phyloP scores from a whole-genome alignment of 345 rosid genomes.

The Murraya paniculata region DNA sequence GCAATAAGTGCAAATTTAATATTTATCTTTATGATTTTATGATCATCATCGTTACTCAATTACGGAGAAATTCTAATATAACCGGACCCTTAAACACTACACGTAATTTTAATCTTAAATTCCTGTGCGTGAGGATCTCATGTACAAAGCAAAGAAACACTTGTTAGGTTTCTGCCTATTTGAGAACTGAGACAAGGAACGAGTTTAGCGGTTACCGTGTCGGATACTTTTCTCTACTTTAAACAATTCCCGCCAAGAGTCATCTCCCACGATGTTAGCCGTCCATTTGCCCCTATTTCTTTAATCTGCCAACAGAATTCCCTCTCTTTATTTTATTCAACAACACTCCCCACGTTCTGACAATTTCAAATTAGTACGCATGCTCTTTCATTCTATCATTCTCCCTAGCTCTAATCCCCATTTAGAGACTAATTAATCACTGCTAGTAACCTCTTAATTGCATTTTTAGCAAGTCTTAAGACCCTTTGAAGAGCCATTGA shows the following conservation, averaged over 20 bases:
- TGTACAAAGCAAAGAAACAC: constrained; percentile 6
- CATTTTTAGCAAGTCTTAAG: constrained; percentile 16
- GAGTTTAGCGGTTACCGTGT: constrained; percentile 40
- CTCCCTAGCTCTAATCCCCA: neutral
- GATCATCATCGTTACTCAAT: too few species aligned
- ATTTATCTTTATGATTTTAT: too few species aligned
- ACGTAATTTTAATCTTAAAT: neutral
- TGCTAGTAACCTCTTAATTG: constrained; percentile 17
- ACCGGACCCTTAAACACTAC: too few species aligned
- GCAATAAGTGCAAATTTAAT: too few species aligned
- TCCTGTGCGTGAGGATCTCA: neutral
- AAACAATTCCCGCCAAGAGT: constrained; percentile 14
- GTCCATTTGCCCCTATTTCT: constrained; percentile 24
- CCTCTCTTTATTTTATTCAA: constrained; percentile 22
- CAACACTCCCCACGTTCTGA: constrained; percentile 44
- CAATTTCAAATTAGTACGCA: constrained; percentile 12
- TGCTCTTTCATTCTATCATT: neutral
- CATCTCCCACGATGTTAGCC: constrained; percentile 53
- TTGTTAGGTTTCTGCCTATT: constrained; percentile 24
- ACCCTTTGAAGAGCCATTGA: constrained; percentile 18
- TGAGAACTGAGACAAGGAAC: constrained; percentile 37
- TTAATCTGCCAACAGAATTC: constrained; percentile 17
- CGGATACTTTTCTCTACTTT: constrained; percentile 17
- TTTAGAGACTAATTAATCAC: constrained; percentile 14
- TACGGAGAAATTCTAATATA: too few species aligned